Base-by-base conservation (phyloP, 495 filamentous ascomycete species). In the Aspergillus steynii region DNA sequence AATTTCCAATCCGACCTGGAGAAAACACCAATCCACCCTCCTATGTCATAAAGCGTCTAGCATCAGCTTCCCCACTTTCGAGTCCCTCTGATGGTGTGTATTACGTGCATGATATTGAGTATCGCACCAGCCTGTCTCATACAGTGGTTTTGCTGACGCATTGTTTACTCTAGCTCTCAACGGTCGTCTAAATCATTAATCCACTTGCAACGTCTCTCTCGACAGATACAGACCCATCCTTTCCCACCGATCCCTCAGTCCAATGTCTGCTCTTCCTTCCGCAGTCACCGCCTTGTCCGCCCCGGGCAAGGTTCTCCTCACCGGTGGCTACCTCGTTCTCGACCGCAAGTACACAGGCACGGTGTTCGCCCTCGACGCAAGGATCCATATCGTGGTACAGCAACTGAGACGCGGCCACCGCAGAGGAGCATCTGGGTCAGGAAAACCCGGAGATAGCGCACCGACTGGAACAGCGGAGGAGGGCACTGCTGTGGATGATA, bases 321-420 rank as follows among this genome's bases (percentile, higher is more conserved):
- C 93, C 53, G 95, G 95, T 46, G 95, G 95, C 48, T 99, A 97
- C 70, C 87, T 99, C 12, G 92, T 97, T 8, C 87, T 99, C 27
- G 96, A 98, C 77, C 86, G 90, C 54, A 80, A 83, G 46, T 93
- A 96, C 69, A 93, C 91, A 2, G 96, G 88, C 9, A 85, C 96
- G 20, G 94, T 98, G 6, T 96, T 97, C 72, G 95, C 92, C 15
- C 89, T 99, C 55, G 91, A 93, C 75, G 94, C 95, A 53, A 85
- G 95, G 58, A 96, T 99, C 64, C 93, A 97, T 73, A 86, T 92
- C 55, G 75, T 92, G 61, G 89, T 94, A 25, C 83, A 89, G 65
- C 75, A 81, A 51, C 69, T 85, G 26, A 70, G 69, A 56, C 67
- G 70, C 59, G 67, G 76, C 61, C 68, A 76, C 59, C 67, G 66